These are phyloP conservation scores for Tricholoma bakamatsutake DNA, from an alignment of 768 basidiomycete species.

Conservation along the genomic window DNA sequence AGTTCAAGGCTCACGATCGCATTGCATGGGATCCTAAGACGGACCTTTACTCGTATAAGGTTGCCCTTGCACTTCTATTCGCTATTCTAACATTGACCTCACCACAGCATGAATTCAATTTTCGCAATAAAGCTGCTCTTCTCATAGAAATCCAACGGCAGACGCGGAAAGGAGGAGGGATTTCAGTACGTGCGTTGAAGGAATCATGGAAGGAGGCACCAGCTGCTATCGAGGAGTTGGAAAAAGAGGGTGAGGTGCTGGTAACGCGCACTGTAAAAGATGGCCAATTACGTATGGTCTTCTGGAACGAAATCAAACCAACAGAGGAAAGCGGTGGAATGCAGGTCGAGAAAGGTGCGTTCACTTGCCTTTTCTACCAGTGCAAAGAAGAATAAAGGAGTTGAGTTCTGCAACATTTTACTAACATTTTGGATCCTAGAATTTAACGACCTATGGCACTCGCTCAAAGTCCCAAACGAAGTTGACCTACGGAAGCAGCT, in stretches of 20 bases:
- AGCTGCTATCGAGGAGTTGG: conserved; percentile 80
- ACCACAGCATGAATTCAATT: conserved; percentile 77
- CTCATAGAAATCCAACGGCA: conserved; percentile 83
- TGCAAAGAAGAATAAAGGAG: conserved; percentile 1
- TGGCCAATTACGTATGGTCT: conserved; percentile 77
- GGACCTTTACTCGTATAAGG: conserved; percentile 82
- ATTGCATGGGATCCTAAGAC: conserved; percentile 80
- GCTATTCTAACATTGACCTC: conserved; percentile 1
- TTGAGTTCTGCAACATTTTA: not conserved
- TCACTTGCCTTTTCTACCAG: not conserved
- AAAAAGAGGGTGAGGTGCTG: conserved; percentile 81
- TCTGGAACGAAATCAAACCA: conserved; percentile 86
- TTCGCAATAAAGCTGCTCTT: conserved; percentile 78
- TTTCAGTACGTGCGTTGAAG: conserved; percentile 78
- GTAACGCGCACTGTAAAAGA: conserved; percentile 85
- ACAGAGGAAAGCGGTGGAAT: conserved; percentile 65
- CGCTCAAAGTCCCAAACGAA: conserved; percentile 78
- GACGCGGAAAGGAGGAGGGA: conserved; percentile 77
- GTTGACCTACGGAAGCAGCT: conserved; percentile 77
- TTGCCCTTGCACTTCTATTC: conserved; percentile 24
- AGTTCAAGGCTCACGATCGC: conserved; percentile 77
- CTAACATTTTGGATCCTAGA: conserved; percentile 40
- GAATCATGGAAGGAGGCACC: conserved; percentile 91
- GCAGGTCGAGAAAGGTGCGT: conserved; percentile 71
- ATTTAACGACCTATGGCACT: conserved; percentile 85